Evolutionary conservation across 2,329 filamentous ascomycete genomes (phyloP).

Genomic region (Cryphonectria parasitica): DNA sequence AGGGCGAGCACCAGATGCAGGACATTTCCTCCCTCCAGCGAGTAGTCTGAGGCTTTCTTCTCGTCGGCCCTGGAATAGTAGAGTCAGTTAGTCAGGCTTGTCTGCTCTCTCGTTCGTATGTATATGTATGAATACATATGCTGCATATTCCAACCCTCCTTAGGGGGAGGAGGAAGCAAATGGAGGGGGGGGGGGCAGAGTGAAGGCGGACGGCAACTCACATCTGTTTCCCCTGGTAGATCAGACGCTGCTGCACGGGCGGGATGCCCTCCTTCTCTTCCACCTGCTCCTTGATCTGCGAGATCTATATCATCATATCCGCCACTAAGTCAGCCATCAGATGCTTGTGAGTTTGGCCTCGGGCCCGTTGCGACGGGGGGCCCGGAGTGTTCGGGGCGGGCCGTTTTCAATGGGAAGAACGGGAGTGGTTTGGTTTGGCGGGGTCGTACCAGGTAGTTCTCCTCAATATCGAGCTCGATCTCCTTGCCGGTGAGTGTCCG

Average conservation of each 20-base stretch:
- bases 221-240: conserved; percentile 98
- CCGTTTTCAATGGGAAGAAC: neutral
- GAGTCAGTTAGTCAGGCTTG: neutral
- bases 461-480: conserved; percentile 97
- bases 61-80: conserved; percentile 78
- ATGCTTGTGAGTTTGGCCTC: neutral
- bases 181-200: no score
- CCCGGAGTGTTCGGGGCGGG: neutral
- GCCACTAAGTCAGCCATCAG: conserved; percentile 9
- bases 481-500: conserved; percentile 98
- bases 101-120: no score
- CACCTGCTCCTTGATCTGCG: conserved; percentile 97
- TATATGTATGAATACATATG: no score
- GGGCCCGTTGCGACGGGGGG: neutral
- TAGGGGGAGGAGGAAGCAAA: no score
- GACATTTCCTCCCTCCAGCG: conserved; percentile 88
- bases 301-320: conserved; percentile 63
- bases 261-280: conserved; percentile 99
- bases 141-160: no score
- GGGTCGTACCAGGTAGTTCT: conserved; percentile 78
- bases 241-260: conserved; percentile 92
- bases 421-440: neutral
- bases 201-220: conserved; percentile 47
- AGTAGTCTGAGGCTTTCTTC: conserved; percentile 89
- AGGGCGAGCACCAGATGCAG: conserved; percentile 95